Percentiles rank a stretch among this genome's conserved stretches.
phyloP scores from a whole-genome alignment of 1,139 yeast genomes.

The Candida sanyaensis region DNA sequence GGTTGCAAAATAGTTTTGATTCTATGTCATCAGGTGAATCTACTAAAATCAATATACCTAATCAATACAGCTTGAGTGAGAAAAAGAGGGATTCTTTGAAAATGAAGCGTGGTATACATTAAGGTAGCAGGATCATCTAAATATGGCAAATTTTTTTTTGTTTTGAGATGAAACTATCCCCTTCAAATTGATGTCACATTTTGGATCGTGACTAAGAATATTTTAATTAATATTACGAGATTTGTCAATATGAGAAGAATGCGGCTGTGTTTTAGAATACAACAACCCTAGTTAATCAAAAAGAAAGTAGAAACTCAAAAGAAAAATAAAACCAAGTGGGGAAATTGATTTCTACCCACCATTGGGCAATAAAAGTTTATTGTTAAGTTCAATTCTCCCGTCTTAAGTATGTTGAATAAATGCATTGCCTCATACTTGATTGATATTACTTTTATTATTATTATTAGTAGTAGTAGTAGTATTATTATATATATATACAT shows the following conservation, averaged over 20 bases:
- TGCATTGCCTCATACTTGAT: too few species aligned
- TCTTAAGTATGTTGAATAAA: neutral
- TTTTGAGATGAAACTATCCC: too few species aligned
- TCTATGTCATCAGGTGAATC: slow-evolving; percentile 1
- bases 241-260: too few species aligned
- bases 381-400: neutral
- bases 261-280: too few species aligned
- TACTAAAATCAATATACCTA: slow-evolving; percentile 9
- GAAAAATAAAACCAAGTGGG: neutral
- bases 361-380: neutral
- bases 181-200: too few species aligned
- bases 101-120: slow-evolving; percentile 50
- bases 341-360: neutral
- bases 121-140: slow-evolving; percentile 7
- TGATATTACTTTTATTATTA: too few species aligned
- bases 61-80: slow-evolving; percentile 36
- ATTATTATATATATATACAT: too few species aligned
- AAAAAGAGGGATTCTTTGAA: slow-evolving; percentile 51
- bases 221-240: too few species aligned
- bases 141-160: too few species aligned
- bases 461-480: too few species aligned
- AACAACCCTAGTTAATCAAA: neutral
- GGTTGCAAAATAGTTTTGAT: neutral
- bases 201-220: too few species aligned
- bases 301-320: neutral